phyloP scores from a whole-genome alignment of 352 stramenopile genomes.

The Phytophthora ohioensis region DNA sequence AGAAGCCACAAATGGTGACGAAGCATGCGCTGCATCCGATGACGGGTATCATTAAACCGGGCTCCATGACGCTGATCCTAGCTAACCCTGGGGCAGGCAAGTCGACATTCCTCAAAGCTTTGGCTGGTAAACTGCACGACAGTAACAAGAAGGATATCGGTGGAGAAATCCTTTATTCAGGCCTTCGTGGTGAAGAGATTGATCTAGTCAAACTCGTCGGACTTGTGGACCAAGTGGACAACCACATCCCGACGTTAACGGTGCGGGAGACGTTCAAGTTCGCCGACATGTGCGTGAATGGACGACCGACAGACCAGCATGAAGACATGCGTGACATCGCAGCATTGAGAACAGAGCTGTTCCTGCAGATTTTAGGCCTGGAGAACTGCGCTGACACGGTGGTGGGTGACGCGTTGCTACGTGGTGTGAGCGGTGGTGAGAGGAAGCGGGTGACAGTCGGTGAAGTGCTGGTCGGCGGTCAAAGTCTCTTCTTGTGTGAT shows the following conservation, averaged over 20 bases:
- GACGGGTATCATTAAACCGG: conserved; percentile 69
- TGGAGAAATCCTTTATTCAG: conserved; percentile 61
- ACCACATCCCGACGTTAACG: conserved; percentile 92
- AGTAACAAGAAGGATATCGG: conserved; percentile 39
- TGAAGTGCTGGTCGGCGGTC: conserved; percentile 51
- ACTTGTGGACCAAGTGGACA: conserved; percentile 81
- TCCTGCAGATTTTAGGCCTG: conserved; percentile 87
- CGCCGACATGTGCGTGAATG: conserved; percentile 92
- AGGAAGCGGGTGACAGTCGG: conserved; percentile 89
- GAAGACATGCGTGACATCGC: conserved; percentile 80
- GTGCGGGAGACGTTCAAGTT: conserved; percentile 93
- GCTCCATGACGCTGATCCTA: conserved; percentile 47
- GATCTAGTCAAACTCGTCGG: conserved; percentile 71
- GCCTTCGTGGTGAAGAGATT: conserved; percentile 51
- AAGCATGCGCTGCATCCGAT: conserved; percentile 69
- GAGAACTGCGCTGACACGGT: conserved; percentile 92
- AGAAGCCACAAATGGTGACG: conserved; percentile 43
- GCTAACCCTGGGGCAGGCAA: conserved; percentile 70
- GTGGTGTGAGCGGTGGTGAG: conserved; percentile 93
- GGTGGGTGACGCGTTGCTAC: conserved; percentile 87
- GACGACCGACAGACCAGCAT: conserved; percentile 56
- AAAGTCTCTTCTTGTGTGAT: conserved; percentile 85
- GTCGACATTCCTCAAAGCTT: conserved; percentile 73
- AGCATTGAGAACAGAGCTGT: conserved; percentile 74
- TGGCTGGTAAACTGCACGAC: conserved; percentile 69